phyloP scores from a whole-genome alignment of 345 rosid species.

The Gossypium turneri region DNA sequence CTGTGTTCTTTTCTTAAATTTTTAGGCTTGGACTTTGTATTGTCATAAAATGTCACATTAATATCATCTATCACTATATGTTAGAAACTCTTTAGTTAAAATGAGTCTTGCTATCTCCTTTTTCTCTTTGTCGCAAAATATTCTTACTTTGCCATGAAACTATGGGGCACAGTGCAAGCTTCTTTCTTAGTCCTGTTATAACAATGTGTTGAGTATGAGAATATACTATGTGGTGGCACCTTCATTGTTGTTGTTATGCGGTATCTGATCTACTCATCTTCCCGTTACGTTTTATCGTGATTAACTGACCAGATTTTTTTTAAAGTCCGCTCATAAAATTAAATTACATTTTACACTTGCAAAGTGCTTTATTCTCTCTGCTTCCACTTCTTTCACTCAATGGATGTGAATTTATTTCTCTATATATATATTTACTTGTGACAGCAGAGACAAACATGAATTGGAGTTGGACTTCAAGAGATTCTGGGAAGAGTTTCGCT shows the following conservation, averaged over 20 bases:
- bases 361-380: not conserved
- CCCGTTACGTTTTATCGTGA: not conserved
- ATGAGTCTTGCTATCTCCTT: not conserved
- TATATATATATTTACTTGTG: not conserved
- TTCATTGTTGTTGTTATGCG: not conserved
- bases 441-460: conserved; percentile 74
- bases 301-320: not conserved
- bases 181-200: not conserved
- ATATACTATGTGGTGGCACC: not conserved
- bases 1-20: not conserved
- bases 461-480: conserved; percentile 98
- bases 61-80: not conserved
- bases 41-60: not conserved
- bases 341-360: not conserved
- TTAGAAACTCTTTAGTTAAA: not conserved
- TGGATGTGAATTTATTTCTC: not conserved
- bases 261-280: not conserved
- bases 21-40: not conserved
- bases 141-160: not conserved
- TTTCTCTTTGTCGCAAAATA: not conserved
- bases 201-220: not conserved
- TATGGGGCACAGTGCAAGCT: not conserved
- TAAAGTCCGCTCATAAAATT: not conserved
- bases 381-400: not conserved
- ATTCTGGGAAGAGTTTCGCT: conserved; percentile 98